Conservation (phyloP, 176 grass and related monocot genomes). For the Luzula sylvatica region DNA sequence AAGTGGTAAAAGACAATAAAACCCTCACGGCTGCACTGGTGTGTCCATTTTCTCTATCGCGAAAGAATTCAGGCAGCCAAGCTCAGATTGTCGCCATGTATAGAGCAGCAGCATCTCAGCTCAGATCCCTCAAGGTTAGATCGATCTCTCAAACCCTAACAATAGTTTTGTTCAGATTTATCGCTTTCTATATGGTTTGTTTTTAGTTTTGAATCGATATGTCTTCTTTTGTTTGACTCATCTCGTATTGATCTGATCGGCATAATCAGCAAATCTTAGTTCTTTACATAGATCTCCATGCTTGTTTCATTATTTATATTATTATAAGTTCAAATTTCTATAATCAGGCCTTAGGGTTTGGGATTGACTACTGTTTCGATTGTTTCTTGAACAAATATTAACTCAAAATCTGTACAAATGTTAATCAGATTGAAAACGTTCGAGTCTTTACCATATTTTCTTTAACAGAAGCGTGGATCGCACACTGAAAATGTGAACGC, state of each 20-base stretch:
- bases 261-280: background rate
- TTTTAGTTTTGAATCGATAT: background rate
- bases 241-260: background rate
- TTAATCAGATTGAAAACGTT: background rate
- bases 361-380: too few species aligned
- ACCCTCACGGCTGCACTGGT: background rate
- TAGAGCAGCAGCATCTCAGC: conserved; percentile 34
- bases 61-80: conserved; percentile 19
- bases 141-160: conserved; percentile 18
- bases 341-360: too few species aligned
- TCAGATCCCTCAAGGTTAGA: conserved; percentile 72
- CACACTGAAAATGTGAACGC: conserved; percentile 37
- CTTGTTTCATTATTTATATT: too few species aligned
- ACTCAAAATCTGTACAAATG: too few species aligned
- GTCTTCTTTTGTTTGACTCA: too few species aligned
- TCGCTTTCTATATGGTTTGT: background rate
- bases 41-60: conserved; percentile 14
- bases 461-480: conserved; percentile 22
- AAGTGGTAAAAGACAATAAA: conserved; percentile 2
- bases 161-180: background rate
- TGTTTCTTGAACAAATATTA: too few species aligned
- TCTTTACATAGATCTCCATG: too few species aligned
- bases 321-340: too few species aligned
- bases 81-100: conserved; percentile 37
- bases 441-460: conserved; percentile 14